These are phyloP conservation scores for Leccinum glutinopallens DNA, from an alignment of 1,284 basidiomycete species.

Conservation along the genomic window DNA sequence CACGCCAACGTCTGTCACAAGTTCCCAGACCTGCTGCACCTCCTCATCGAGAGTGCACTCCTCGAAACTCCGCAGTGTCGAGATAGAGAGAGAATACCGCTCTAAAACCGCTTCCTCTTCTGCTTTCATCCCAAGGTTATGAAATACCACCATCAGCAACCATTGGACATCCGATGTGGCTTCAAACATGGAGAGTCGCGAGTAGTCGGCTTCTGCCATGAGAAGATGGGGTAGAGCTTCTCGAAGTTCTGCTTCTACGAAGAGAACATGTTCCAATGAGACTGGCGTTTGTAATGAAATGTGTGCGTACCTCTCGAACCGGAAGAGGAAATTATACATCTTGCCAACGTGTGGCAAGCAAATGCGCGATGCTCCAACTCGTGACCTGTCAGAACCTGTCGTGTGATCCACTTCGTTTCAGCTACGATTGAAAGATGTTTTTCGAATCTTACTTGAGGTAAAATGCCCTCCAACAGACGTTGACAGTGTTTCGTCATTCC, in stretches of 20 bases:
- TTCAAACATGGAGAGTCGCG: constrained; percentile 55
- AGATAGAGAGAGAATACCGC: constrained; percentile 50
- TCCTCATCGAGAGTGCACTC: constrained; percentile 51
- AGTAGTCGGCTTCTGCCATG: constrained; percentile 66
- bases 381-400: constrained; percentile 65
- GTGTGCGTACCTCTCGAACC: constrained; percentile 34
- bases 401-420: not conserved
- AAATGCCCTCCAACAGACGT: constrained; percentile 68
- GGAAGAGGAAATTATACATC: constrained; percentile 63
- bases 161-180: constrained; percentile 70
- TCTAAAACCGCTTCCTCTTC: constrained; percentile 59
- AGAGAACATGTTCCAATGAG: constrained; percentile 6
- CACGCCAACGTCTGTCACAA: constrained; percentile 60
- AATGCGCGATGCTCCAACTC: constrained; percentile 77
- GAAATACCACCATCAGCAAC: constrained; percentile 65
- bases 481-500: constrained; percentile 67
- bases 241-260: constrained; percentile 42
- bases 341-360: constrained; percentile 68
- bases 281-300: constrained; percentile 6
- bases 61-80: constrained; percentile 43
- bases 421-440: not conserved
- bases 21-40: constrained; percentile 54
- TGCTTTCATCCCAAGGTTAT: constrained; percentile 59
- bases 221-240: constrained; percentile 63
- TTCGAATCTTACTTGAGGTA: constrained; percentile 64